Evolutionary conservation across 2,329 filamentous ascomycete species (phyloP).

Genomic region (Clarireedia homoeocarpa): DNA sequence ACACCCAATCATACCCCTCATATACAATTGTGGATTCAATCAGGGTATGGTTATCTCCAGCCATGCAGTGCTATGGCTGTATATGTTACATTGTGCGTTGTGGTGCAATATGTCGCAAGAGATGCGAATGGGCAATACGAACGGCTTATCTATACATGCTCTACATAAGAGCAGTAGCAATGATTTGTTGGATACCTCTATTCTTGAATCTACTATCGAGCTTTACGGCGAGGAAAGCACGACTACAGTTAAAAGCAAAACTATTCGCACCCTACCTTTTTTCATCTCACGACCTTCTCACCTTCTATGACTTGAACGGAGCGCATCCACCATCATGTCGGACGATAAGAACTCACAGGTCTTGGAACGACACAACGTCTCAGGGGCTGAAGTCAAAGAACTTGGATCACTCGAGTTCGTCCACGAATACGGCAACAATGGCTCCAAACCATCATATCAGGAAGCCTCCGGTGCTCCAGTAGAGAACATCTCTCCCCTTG

Average conservation of each 20-base stretch:
- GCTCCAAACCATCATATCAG: conserved; percentile 35
- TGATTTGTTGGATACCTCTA: not conserved
- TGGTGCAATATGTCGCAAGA: not conserved
- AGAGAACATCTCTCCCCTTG: conserved; percentile 49
- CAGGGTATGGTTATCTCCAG: too few relatives aligned
- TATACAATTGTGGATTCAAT: too few relatives aligned
- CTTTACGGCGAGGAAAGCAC: too few relatives aligned
- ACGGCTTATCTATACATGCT: not conserved
- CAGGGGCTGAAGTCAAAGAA: not conserved
- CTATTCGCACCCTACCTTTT: too few relatives aligned
- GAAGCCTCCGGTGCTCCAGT: conserved; percentile 56
- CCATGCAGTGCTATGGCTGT: not conserved
- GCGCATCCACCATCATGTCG: not conserved
- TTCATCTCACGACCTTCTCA: too few relatives aligned
- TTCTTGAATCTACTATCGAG: not conserved
- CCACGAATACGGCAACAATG: conserved; percentile 38
- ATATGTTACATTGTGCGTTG: not conserved
- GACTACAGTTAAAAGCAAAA: too few relatives aligned
- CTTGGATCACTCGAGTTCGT: conserved; percentile 14
- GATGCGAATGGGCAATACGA: not conserved
- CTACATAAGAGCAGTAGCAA: not conserved
- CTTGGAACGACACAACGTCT: not conserved
- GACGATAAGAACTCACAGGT: not conserved
- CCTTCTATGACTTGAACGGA: not conserved
- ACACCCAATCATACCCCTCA: too few relatives aligned